Base-by-base conservation (phyloP, 108 stramenopile species). In the Epithemia pelagica region DNA sequence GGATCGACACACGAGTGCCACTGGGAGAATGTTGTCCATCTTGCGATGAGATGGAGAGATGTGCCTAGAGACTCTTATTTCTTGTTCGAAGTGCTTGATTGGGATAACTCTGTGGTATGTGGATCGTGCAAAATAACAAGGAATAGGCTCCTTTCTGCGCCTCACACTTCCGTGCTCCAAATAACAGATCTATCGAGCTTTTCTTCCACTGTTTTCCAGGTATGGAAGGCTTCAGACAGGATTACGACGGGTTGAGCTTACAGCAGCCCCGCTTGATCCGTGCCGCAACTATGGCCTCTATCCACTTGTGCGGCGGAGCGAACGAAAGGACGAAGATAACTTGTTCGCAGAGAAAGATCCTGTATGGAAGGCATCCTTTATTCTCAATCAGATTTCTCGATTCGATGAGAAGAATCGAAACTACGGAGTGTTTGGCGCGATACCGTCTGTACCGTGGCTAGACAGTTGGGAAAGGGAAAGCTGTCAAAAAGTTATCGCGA, bases 11-110 rank as follows among this genome's bases (percentile, higher is more conserved):
- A 76, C 37, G 57, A 71, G 65, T 76, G 81, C 31, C 27, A 54
- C 21, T 69, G 75, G 68, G 60, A 83, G 53, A 32, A 70, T 51
- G 21, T 72, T 2, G 37, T 83, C n/a, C 70, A 77, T 28, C 59
- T 91, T 53, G 87, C 90, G 1, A 59, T 88, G 21, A 79, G 90
- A 69, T 91, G 85, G 87, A 74, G 90, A 67, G 90, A 91, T 81
- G 69, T 91, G 46, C 83, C 90, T 15, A 71, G 90, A 19, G 90
- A 91, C 66, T 79, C 87, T 2, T 83, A 79, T 54, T 32, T 91
- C 0, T 32, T 70, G 28, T 75, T 88, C 22, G 74, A 88, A 64
- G 74, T 88, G 8, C 61, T 69, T 46, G 71, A 76, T 33, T 64
- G 62, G 31, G 69, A 70, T 18, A 75, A 71, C 58, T 24, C 28